phyloP scores from a whole-genome alignment of 805 yeast genomes.

The Yarrowia yakushimensis region DNA sequence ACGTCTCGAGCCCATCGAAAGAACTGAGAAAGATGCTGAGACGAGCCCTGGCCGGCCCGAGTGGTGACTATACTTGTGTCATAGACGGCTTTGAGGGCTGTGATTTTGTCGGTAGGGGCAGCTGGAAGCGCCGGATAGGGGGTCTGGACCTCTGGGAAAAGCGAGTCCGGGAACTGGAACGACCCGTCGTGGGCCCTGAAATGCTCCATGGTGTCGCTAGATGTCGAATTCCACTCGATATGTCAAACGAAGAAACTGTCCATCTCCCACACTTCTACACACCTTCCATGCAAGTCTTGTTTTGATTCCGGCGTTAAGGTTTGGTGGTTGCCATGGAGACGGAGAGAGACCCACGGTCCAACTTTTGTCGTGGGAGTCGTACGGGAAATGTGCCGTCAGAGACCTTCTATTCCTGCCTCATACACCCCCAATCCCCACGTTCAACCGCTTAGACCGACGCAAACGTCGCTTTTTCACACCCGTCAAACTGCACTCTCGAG shows the following conservation, averaged over 20 bases:
- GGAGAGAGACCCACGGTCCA: too few relatives aligned
- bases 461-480: too few relatives aligned
- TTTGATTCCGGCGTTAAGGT: neutral
- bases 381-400: too few relatives aligned
- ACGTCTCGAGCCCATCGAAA: slow-evolving; percentile 37
- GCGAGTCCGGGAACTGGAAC: slow-evolving; percentile 36
- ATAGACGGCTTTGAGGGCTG: slow-evolving; percentile 27
- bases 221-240: neutral
- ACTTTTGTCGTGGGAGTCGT: too few relatives aligned
- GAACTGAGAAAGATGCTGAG: slow-evolving; percentile 24
- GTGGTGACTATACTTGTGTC: slow-evolving; percentile 15
- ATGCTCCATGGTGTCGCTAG: slow-evolving; percentile 4
- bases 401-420: too few relatives aligned
- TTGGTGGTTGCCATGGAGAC: neutral
- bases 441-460: too few relatives aligned
- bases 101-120: slow-evolving; percentile 30
- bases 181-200: slow-evolving; percentile 12
- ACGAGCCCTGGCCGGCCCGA: neutral
- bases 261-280: slow-evolving; percentile 10
- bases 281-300: slow-evolving; percentile 18
- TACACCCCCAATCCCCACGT: too few relatives aligned
- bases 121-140: slow-evolving; percentile 33
- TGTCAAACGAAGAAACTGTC: neutral
- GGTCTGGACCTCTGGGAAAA: slow-evolving; percentile 35
- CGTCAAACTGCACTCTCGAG: too few relatives aligned